A percentile compares a stretch with the other conserved stretches of the same genome.
These are phyloP conservation scores for Naganishia sp. DNA, from an alignment of 1,284 basidiomycete genomes.

Conservation along the genomic window DNA sequence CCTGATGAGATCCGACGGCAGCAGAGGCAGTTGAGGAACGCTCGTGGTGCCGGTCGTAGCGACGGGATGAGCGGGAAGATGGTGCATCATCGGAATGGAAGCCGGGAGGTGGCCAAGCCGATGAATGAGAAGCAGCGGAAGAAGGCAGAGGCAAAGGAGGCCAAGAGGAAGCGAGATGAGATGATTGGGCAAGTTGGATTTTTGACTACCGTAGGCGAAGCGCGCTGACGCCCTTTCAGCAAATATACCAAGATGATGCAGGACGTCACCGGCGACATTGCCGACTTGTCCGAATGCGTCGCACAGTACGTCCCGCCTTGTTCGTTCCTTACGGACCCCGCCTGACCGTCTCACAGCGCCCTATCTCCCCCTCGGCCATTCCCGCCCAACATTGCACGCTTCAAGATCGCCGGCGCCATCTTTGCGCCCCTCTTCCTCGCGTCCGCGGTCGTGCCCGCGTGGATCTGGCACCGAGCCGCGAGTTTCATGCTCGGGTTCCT, in stretches of 20 bases:
- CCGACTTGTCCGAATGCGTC: constrained; percentile 52
- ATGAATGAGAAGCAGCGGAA: constrained; percentile 48
- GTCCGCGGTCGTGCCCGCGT: constrained; percentile 55
- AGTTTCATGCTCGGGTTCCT: constrained; percentile 58
- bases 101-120: constrained; percentile 39
- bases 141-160: constrained; percentile 48
- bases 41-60: background rate
- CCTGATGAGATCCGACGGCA: constrained; percentile 40
- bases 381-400: constrained; percentile 51
- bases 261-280: constrained; percentile 49
- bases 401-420: constrained; percentile 53
- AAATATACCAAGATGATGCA: constrained; percentile 53
- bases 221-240: constrained; percentile 18
- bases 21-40: constrained; percentile 5
- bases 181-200: constrained; percentile 38
- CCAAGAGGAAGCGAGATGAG: constrained; percentile 54
- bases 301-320: constrained; percentile 48
- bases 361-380: constrained; percentile 52
- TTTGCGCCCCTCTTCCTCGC: constrained; percentile 51
- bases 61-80: constrained; percentile 36
- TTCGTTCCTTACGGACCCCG: background rate
- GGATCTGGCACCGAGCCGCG: constrained; percentile 54
- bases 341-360: constrained; percentile 39
- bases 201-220: background rate
- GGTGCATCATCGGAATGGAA: constrained; percentile 31